Percentiles rank a stretch among this genome's conserved stretches.
Evolutionary conservation across 768 basidiomycete genomes (phyloP).

Genomic region (Leccinellum albellum): DNA sequence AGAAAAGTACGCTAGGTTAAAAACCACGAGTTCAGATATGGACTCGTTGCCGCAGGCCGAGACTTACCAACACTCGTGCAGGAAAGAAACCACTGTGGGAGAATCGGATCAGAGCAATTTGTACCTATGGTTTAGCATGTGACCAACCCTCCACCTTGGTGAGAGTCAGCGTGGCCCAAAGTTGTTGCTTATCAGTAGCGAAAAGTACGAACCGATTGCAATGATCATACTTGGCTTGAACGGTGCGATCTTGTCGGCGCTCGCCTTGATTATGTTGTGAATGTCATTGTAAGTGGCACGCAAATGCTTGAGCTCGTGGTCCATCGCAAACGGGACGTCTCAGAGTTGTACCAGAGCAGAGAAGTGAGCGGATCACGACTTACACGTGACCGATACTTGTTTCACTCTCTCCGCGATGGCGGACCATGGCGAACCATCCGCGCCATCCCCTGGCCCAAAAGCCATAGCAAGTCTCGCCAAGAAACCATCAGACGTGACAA

Average conservation of each 20-base stretch:
- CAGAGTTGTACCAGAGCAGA: background rate
- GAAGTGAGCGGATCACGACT: background rate
- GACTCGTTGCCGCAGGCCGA: background rate
- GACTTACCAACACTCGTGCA: slow-evolving; percentile 76
- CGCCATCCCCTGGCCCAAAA: slow-evolving; percentile 39
- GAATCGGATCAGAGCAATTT: slow-evolving; percentile 11
- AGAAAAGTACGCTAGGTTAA: slow-evolving; percentile 73
- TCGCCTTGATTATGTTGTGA: slow-evolving; percentile 77
- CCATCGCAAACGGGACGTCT: slow-evolving; percentile 20
- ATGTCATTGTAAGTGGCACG: slow-evolving; percentile 88
- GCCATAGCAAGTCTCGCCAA: slow-evolving; percentile 77
- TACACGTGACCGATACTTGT: slow-evolving; percentile 17
- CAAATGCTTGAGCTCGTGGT: slow-evolving; percentile 51
- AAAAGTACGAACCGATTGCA: slow-evolving; percentile 62
- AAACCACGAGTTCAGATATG: background rate
- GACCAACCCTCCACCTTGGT: slow-evolving; percentile 78
- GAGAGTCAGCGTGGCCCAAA: background rate
- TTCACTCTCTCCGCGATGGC: slow-evolving; percentile 13
- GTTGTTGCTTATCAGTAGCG: background rate
- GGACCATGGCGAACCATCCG: slow-evolving; percentile 9
- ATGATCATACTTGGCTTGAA: slow-evolving; percentile 88
- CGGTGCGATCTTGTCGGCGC: slow-evolving; percentile 64
- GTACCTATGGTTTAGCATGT: slow-evolving; percentile 7
- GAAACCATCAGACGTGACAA: slow-evolving; percentile 64
- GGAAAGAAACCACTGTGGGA: slow-evolving; percentile 85